Base-by-base conservation (phyloP, 1,284 basidiomycete species). In the Clitocybe nebularis region DNA sequence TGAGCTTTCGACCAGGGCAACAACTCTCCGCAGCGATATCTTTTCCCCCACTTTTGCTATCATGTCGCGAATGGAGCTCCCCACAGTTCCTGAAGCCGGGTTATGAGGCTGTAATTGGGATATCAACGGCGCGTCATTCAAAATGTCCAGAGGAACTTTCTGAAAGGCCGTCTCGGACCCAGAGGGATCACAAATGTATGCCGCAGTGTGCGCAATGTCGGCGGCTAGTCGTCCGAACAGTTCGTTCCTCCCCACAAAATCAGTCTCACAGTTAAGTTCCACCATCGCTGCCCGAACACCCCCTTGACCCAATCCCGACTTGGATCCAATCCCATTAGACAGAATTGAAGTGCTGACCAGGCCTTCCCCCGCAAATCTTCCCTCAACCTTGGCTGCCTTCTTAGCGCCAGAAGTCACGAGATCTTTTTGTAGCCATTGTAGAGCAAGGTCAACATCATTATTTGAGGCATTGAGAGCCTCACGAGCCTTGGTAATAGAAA, bases 181-280 rank as follows among this genome's bases (percentile, higher is more conserved):
- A 24, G 48, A 56, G 19, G 59, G 53, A 24, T 90, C 85, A 0
- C 80, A 69, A 41, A 92, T 74, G 61, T 85, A 89, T 1, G 93
- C 93, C 19, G 88, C 81, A 1, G 92, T 93, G 55, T 92, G 84
- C 2, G 92, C 87, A 51, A 97, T 84, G 51, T 92, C 84, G 26
- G 77, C 72, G 9, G 89, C 84, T 21, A 95, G 77, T 45, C 75
- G 74, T 5, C 77, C 72, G 58, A 98, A 98, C 6, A 94, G 73
- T 45, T 87, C 80, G 59, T 93, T 95, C 51, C 90, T 72, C 11
- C 84, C 91, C 9, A 97, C 94, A 62, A 97, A 97, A 67, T 98
- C 94, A 30, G 94, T 97, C 70, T 98, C 94, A 72, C 94, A 97
- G 57, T 92, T 93, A 48, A 97, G 74, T 64, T 98, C 94, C 45